Evolutionary conservation across 192 early-diverging fungal genomes (phyloP).

Genomic region (Backusella sp.): DNA sequence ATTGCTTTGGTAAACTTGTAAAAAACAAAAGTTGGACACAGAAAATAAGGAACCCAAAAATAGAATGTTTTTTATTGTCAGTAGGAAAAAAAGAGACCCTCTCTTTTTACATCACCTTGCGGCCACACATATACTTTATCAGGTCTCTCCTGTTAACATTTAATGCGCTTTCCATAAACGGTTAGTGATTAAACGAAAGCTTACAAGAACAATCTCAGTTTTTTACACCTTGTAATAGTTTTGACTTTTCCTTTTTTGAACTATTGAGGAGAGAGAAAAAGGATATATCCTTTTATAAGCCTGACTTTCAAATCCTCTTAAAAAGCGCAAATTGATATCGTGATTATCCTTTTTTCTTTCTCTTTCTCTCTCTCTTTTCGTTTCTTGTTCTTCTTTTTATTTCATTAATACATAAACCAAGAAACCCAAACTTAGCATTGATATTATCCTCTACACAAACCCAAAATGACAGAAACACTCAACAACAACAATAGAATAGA

Average conservation of each 20-base stretch:
- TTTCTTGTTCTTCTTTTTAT: slow-evolving; percentile 1
- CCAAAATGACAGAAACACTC: neutral
- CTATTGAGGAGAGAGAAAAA: neutral
- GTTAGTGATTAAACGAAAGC: neutral
- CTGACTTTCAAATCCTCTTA: slow-evolving; percentile 7
- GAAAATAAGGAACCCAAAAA: neutral
- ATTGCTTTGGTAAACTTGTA: neutral
- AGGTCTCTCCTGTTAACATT: neutral
- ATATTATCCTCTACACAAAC: neutral
- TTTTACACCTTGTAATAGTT: neutral
- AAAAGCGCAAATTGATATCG: slow-evolving; percentile 10
- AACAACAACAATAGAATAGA: neutral
- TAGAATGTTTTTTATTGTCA: neutral
- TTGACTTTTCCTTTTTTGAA: slow-evolving; percentile 4
- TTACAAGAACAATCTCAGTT: neutral
- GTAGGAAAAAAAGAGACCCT: neutral
- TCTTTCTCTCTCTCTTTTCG: neutral
- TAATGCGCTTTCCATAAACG: neutral
- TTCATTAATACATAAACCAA: neutral
- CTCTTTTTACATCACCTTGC: neutral
- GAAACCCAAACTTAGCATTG: neutral
- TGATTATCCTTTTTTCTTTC: neutral
- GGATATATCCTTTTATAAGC: neutral
- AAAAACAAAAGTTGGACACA: neutral
- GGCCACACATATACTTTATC: neutral